Evolutionary conservation across 768 basidiomycete genomes (phyloP).

Genomic region (Trametes meyenii): DNA sequence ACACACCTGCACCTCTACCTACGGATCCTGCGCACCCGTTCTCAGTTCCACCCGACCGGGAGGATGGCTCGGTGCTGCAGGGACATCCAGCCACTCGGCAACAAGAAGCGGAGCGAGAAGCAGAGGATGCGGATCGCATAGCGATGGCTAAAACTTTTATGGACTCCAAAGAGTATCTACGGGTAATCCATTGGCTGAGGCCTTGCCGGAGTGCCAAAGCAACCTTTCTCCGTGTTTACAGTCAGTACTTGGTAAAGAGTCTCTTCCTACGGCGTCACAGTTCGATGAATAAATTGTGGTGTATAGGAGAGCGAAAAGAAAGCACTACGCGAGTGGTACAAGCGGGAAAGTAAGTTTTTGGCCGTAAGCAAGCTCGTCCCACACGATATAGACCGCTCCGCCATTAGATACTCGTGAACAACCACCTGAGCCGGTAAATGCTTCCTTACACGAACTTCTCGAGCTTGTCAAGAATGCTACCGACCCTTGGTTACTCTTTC

Average conservation of each 20-base stretch:
- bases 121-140: conserved; percentile 72
- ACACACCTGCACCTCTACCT: conserved; percentile 12
- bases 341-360: conserved; percentile 62
- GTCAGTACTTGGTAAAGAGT: conserved; percentile 78
- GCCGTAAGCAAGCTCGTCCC: neutral
- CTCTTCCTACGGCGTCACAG: neutral
- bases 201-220: conserved; percentile 72
- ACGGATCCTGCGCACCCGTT: conserved; percentile 2
- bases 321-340: conserved; percentile 84
- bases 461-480: conserved; percentile 55
- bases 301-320: conserved; percentile 80
- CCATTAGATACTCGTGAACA: conserved; percentile 67
- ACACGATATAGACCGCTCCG: neutral
- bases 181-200: conserved; percentile 67
- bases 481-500: conserved; percentile 84
- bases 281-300: conserved; percentile 12
- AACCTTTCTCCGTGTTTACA: conserved; percentile 77
- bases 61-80: conserved; percentile 41
- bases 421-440: conserved; percentile 67
- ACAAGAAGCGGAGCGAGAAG: conserved; percentile 52
- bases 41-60: conserved; percentile 31
- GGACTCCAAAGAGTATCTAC: conserved; percentile 75
- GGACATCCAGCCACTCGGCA: conserved; percentile 37
- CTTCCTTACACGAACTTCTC: conserved; percentile 58
- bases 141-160: conserved; percentile 73